Evolutionary conservation across 208 protist species (phyloP), one percentile per base, ranked within the genome.

Genomic region (Trypanosomatidae sp.): DNA sequence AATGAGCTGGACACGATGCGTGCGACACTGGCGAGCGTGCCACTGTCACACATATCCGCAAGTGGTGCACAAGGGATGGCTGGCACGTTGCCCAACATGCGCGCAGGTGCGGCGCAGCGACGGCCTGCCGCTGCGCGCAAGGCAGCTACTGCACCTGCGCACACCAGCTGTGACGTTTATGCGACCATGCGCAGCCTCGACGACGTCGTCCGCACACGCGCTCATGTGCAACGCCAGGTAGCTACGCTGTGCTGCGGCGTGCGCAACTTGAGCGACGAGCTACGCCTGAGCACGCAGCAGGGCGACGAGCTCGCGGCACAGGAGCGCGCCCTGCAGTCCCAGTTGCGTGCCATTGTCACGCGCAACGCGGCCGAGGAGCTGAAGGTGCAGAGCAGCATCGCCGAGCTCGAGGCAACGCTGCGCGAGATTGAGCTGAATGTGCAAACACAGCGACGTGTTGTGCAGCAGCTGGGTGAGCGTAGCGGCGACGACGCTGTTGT

Each of bases 1-100:
- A 71, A 72, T 27, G 62, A 84, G 49, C 60, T 92, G 10, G 74
- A 88, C 51, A 46, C 61, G 2, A 66, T 64, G 23, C 74, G 83
- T 30, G 61, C 54, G 16, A 52, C 30, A n/a, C n/a, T 35, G 11
- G 30, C 11, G n/a, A 35, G n/a, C 11, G n/a, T 35, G 30, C n/a
- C 30, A 35, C 11, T 15, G 30, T 35, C 11, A 35, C 30, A 35
- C 11, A 15, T 35, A 35, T n/a, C 11, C n/a, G 11, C 11, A 35
- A 35, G 30, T 35, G n/a, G 30, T n/a, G n/a, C n/a, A n/a, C n/a
- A n/a, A n/a, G n/a, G n/a, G 11, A 35, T 35, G 30, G 11, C n/a
- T 35, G n/a, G n/a, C 30, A n/a, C 30, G 30, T 35, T 35, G n/a
- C 11, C 30, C n/a, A n/a, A 35, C n/a, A 35, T 35, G 30, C 30